Evolutionary conservation across 768 basidiomycete genomes (phyloP).

Genomic region (Trametes elegans): DNA sequence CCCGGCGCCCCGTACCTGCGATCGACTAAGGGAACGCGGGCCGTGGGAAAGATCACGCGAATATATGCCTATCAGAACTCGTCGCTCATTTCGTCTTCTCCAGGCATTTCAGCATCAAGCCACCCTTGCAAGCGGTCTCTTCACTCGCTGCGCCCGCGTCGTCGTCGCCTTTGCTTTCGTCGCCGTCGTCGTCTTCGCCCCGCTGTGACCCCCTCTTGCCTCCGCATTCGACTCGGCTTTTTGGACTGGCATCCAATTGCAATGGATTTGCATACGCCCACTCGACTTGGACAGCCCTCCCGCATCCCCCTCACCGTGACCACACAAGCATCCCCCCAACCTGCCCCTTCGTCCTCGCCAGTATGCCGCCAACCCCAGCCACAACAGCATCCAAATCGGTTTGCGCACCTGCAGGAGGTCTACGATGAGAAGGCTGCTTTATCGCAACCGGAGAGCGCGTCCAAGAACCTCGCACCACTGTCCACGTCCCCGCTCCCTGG

Average conservation of each 20-base stretch:
- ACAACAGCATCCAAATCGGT: constrained; percentile 8
- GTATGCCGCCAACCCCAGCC: not conserved
- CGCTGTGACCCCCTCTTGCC: constrained; percentile 5
- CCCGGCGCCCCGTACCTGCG: constrained; percentile 1
- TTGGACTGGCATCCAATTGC: constrained; percentile 28
- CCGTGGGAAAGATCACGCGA: constrained; percentile 18
- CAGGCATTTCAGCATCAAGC: constrained; percentile 16
- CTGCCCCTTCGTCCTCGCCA: constrained; percentile 2
- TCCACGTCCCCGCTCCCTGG: constrained; percentile 7
- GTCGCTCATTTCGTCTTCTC: constrained; percentile 12
- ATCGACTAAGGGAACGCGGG: constrained; percentile 5
- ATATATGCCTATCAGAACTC: constrained; percentile 16
- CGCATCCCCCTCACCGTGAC: constrained; percentile 9
- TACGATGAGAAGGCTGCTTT: constrained; percentile 24
- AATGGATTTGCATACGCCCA: constrained; percentile 20
- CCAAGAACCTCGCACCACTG: constrained; percentile 10
- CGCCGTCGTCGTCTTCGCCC: constrained; percentile 17
- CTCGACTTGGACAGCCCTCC: constrained; percentile 24
- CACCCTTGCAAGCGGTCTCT: constrained; percentile 11
- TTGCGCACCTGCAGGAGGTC: constrained; percentile 18
- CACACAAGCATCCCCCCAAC: constrained; percentile 2
- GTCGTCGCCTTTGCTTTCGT: not conserved
- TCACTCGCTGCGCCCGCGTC: constrained; percentile 13
- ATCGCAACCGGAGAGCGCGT: constrained; percentile 9
- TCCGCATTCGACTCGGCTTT: not conserved